Evolutionary conservation across 2,329 filamentous ascomycete genomes (phyloP), one percentile per base, ranked within the genome.

Genomic region (Exophiala lecanii-corni): DNA sequence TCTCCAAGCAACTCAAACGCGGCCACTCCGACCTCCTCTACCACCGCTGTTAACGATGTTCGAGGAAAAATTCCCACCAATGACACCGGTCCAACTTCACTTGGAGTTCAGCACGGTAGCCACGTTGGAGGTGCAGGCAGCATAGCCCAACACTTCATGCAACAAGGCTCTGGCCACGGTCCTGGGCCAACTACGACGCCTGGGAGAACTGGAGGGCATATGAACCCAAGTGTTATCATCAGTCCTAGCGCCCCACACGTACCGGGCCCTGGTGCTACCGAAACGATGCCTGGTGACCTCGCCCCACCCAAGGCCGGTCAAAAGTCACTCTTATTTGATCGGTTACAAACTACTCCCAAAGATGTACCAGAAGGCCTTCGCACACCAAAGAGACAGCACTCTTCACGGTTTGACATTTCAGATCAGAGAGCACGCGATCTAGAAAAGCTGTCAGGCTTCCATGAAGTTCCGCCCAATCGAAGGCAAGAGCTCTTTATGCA

Each of bases 401-500:
- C 92, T 25, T 98, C 92, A 34, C 82, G 92, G 50, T 98, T 98
- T 64, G 91, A 98, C 64, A 94, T 98, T 54, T 98, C 92, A 3
- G 88, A 94, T 51, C 89, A 97, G 61, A 74, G 78, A 49, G 77
- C 81, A 64, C 81, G 92, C 59, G 92, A 98, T 66, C 75, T 98
- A 38, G 92, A 98, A 66, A 98, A 98, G 70, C 75, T 98, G 17
- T 91, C 92, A 1, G 92, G 92, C 25, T 98, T 98, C 67, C 92
- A 98, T 60, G 92, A 98, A 67, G 92, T 97, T 18, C 86, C 91
- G 9, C 92, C 92, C 12, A 94, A 94, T 63, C 82, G 91, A 51
- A 81, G 92, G 50, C 89, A 96, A 68, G 91, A 97, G 57, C 78
- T 98, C 13, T 98, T 98, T 69, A 96, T 98, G 89, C 89, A 97